Conservation (phyloP, 495 filamentous ascomycete species). For the Penicillium goetzii region DNA sequence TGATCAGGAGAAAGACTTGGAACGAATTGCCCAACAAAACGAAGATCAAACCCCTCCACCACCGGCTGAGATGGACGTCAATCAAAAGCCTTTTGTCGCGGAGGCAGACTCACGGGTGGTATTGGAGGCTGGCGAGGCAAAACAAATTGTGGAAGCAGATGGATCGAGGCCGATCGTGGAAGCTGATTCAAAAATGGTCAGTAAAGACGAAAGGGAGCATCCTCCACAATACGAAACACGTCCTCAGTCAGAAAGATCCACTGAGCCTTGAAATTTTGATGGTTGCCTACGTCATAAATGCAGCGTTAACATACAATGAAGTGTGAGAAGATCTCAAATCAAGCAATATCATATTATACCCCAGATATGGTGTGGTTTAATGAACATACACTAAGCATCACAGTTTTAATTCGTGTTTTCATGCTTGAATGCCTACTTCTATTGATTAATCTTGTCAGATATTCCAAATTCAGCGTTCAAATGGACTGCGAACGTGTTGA, state of each 20-base stretch:
- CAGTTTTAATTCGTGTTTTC: background rate
- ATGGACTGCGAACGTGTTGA: no score
- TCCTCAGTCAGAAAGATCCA: background rate
- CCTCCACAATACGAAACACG: background rate
- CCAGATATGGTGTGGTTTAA: background rate
- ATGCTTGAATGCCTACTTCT: background rate
- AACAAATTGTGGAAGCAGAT: background rate
- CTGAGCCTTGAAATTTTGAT: background rate
- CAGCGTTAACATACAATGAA: background rate
- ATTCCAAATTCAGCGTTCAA: no score
- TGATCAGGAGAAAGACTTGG: background rate
- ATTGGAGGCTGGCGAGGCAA: background rate
- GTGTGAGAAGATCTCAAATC: background rate
- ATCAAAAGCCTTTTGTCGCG: background rate
- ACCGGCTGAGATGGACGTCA: background rate
- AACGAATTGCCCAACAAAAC: background rate
- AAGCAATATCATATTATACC: background rate
- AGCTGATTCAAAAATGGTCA: background rate
- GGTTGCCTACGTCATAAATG: background rate
- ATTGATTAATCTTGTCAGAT: background rate
- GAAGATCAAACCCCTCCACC: background rate
- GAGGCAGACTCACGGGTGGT: background rate
- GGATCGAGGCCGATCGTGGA: background rate
- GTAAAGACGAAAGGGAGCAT: background rate
- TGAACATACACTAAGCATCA: background rate